phyloP scores from a whole-genome alignment of 192 early-diverging fungal genomes.

The Spizellomyces sp. region DNA sequence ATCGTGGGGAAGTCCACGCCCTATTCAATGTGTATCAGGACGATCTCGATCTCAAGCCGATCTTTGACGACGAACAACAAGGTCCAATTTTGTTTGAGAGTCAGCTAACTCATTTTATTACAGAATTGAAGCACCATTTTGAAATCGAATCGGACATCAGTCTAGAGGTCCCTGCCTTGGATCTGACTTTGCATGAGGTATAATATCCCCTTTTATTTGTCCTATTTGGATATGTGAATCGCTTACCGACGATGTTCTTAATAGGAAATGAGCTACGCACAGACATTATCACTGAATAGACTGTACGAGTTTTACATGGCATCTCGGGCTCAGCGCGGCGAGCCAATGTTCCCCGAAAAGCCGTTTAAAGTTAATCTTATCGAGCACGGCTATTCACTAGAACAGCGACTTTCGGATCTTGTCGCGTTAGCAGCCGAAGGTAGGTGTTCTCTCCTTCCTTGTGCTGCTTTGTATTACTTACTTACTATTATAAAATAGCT shows the following conservation, averaged over 20 bases:
- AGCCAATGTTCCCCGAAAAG: not conserved
- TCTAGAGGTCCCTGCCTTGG: conserved; percentile 16
- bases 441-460: too few species aligned
- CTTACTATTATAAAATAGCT: too few species aligned
- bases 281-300: conserved; percentile 9
- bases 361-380: conserved; percentile 14
- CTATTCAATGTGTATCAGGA: conserved; percentile 23
- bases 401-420: conserved; percentile 15
- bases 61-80: conserved; percentile 27
- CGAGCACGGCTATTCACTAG: conserved; percentile 11
- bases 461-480: too few species aligned
- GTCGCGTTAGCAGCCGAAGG: too few species aligned
- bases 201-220: not conserved
- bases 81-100: conserved; percentile 20
- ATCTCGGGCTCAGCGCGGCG: not conserved
- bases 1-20: conserved; percentile 13
- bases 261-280: conserved; percentile 4
- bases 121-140: conserved; percentile 27
- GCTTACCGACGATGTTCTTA: not conserved
- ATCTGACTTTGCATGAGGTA: conserved; percentile 25
- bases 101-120: conserved; percentile 21
- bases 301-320: conserved; percentile 19
- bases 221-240: not conserved
- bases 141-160: conserved; percentile 26
- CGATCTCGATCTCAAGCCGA: conserved; percentile 17